Evolutionary conservation across 2,329 filamentous ascomycete species (phyloP).

Genomic region (Sordariomycetes sp.): DNA sequence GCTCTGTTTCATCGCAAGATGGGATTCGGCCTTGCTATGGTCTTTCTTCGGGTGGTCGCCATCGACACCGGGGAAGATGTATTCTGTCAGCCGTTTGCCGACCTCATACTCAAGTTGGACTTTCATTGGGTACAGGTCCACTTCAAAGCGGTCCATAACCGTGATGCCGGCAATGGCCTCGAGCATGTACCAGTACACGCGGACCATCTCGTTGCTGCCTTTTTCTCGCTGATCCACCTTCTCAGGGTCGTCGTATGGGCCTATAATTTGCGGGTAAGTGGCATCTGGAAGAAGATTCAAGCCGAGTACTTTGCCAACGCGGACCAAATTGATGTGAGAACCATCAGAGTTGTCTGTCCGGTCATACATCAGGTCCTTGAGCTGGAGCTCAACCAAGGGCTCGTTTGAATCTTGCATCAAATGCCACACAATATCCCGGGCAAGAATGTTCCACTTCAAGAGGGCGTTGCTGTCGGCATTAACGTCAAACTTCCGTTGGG

Average conservation of each 20-base stretch:
- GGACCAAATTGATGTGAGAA: constrained; percentile 86
- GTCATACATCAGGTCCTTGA: constrained; percentile 86
- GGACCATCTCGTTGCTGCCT: constrained; percentile 70
- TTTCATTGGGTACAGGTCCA: constrained; percentile 85
- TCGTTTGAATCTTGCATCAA: constrained; percentile 80
- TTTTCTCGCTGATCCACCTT: constrained; percentile 29
- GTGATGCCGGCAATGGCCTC: constrained; percentile 97
- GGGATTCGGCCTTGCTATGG: constrained; percentile 48
- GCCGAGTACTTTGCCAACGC: constrained; percentile 79
- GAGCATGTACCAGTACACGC: constrained; percentile 95
- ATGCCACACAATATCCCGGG: constrained; percentile 95
- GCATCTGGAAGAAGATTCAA: constrained; percentile 85
- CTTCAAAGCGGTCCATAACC: constrained; percentile 94
- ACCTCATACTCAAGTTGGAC: constrained; percentile 90
- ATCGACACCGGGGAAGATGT: constrained; percentile 85
- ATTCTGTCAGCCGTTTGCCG: constrained; percentile 89
- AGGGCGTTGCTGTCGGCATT: constrained; percentile 67
- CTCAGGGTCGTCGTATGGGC: constrained; percentile 70
- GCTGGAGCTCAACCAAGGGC: constrained; percentile 84
- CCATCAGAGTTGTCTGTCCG: constrained; percentile 95
- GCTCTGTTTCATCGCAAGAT: constrained; percentile 42
- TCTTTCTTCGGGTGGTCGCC: constrained; percentile 36
- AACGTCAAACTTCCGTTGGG: constrained; percentile 74
- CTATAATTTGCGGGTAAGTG: constrained; percentile 92
- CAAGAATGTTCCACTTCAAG: constrained; percentile 87